phyloP scores from a whole-genome alignment of 768 basidiomycete genomes.

The Mycena alexandri region DNA sequence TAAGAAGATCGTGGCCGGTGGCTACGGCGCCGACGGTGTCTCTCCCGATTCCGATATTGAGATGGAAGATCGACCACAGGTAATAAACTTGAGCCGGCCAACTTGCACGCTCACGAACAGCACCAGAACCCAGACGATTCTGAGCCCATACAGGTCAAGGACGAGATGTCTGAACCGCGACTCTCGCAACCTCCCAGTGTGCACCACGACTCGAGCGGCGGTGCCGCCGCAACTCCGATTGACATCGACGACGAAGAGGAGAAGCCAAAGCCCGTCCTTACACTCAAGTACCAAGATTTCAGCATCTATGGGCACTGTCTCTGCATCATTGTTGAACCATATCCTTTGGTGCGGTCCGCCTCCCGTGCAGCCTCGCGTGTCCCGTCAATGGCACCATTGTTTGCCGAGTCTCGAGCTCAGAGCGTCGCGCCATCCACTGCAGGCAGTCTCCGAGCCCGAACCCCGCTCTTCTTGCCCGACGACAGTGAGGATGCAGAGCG shows the following conservation, averaged over 20 bases:
- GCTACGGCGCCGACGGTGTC: conserved; percentile 42
- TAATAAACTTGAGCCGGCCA: conserved; percentile 17
- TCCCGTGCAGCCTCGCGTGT: conserved; percentile 48
- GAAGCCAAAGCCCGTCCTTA: conserved; percentile 79
- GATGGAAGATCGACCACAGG: conserved; percentile 34
- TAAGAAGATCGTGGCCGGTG: conserved; percentile 43
- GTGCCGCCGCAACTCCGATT: conserved; percentile 43
- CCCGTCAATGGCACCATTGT: conserved; percentile 40
- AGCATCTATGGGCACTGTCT: conserved; percentile 78
- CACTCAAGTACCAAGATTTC: conserved; percentile 79
- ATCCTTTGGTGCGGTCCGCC: conserved; percentile 64
- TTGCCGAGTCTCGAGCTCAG: conserved; percentile 42
- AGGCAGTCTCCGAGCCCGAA: conserved; percentile 53
- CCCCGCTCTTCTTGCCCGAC: conserved; percentile 85
- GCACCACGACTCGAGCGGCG: conserved; percentile 17
- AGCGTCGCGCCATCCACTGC: conserved; percentile 47
- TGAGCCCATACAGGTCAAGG: conserved; percentile 33
- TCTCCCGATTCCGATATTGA: conserved; percentile 36
- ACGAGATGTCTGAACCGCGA: conserved; percentile 33
- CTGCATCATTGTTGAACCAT: conserved; percentile 88
- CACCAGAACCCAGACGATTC: conserved; percentile 17
- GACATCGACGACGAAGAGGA: conserved; percentile 73
- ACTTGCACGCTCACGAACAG: conserved; percentile 16
- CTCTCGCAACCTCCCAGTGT: conserved; percentile 14
- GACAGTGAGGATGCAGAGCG: conserved; percentile 54